Conservation (phyloP, 1,284 basidiomycete genomes). For the Termitomyces sp. region DNA sequence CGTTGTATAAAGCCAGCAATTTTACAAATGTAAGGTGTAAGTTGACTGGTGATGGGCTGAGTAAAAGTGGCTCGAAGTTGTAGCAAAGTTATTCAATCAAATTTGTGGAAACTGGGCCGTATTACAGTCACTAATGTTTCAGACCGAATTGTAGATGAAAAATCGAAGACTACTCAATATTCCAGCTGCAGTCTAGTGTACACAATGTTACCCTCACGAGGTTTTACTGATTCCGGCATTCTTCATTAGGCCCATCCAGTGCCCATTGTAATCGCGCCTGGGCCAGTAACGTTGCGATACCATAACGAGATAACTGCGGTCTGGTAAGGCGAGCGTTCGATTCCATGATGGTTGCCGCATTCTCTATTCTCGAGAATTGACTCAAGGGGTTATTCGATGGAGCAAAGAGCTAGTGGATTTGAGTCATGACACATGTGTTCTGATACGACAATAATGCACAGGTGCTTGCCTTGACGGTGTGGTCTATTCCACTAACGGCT, state of each 20-base stretch:
- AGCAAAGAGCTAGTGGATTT: conserved; percentile 56
- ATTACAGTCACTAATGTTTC: background rate
- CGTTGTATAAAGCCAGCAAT: conserved; percentile 13
- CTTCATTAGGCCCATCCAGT: conserved; percentile 18
- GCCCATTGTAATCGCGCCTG: conserved; percentile 20
- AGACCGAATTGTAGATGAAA: background rate
- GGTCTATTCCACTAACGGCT: conserved; percentile 87
- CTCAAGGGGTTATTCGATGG: conserved; percentile 42
- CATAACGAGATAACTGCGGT: conserved; percentile 19
- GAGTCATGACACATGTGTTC: conserved; percentile 1
- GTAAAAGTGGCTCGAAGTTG: conserved; percentile 14
- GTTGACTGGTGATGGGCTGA: conserved; percentile 16
- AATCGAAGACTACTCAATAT: background rate
- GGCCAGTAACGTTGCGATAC: conserved; percentile 27
- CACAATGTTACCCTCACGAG: background rate
- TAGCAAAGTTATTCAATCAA: conserved; percentile 13
- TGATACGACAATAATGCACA: background rate
- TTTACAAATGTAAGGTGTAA: conserved; percentile 14
- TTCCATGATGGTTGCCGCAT: conserved; percentile 50
- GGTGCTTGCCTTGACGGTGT: conserved; percentile 72
- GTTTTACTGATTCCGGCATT: conserved; percentile 28
- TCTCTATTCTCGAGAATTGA: conserved; percentile 46
- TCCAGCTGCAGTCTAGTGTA: background rate
- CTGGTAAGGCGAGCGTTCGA: conserved; percentile 39
- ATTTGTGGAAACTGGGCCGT: conserved; percentile 10